Evolutionary conservation across 768 basidiomycete species (phyloP).

Genomic region (Tricholoma hemisulphureum): DNA sequence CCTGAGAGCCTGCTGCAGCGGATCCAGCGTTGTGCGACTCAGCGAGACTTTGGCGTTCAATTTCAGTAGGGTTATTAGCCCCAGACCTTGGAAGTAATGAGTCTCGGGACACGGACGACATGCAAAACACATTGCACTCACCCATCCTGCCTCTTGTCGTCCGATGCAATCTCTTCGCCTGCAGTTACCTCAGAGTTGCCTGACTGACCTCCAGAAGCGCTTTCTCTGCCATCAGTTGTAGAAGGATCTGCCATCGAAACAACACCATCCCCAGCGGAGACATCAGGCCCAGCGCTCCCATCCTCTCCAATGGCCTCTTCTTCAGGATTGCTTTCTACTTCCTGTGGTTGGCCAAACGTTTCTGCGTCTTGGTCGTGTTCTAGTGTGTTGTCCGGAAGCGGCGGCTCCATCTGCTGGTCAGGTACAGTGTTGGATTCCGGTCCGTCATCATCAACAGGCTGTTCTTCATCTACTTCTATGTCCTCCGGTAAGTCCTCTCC

Average conservation of each 20-base stretch:
- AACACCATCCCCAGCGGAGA: slow-evolving; percentile 41
- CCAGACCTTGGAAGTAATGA: slow-evolving; percentile 5
- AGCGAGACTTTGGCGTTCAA: slow-evolving; percentile 11
- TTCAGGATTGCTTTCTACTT: slow-evolving; percentile 28
- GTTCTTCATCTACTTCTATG: slow-evolving; percentile 29
- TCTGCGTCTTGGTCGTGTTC: slow-evolving; percentile 27
- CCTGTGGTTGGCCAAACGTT: slow-evolving; percentile 15
- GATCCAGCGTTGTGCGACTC: slow-evolving; percentile 27
- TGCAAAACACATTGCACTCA: background rate
- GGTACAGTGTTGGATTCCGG: slow-evolving; percentile 20
- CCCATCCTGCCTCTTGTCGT: slow-evolving; percentile 27
- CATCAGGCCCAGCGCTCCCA: slow-evolving; percentile 42
- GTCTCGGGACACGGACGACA: background rate
- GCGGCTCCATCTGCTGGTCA: slow-evolving; percentile 24
- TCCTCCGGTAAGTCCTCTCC: slow-evolving; percentile 31
- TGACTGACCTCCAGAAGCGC: slow-evolving; percentile 29
- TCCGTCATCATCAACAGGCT: slow-evolving; percentile 30
- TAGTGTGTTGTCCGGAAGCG: slow-evolving; percentile 20
- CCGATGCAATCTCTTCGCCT: slow-evolving; percentile 26
- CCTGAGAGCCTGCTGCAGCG: slow-evolving; percentile 42
- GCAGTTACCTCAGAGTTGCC: slow-evolving; percentile 28
- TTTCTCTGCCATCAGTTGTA: slow-evolving; percentile 29
- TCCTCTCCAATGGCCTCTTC: slow-evolving; percentile 32
- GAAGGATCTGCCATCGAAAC: slow-evolving; percentile 30
- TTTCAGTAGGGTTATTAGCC: background rate